Percentiles rank a stretch among this genome's conserved stretches.
Conservation (phyloP, 768 basidiomycete species). For the Phaeotremella skinneri region DNA sequence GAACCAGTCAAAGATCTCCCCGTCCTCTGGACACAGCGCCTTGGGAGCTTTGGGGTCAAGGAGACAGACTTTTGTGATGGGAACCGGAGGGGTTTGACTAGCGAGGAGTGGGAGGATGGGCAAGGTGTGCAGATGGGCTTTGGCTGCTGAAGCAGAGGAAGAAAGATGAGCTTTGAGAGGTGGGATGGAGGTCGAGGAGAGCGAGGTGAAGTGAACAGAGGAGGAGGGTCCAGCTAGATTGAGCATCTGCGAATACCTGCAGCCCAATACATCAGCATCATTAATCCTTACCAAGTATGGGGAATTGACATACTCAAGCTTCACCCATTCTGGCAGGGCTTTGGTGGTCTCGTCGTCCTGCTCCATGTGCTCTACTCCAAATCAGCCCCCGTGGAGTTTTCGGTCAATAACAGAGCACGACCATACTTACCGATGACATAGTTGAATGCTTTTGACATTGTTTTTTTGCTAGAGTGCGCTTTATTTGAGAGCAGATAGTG, state of each 20-base stretch:
- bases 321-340: conserved; percentile 71
- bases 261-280: conserved; percentile 17
- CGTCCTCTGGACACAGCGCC: conserved; percentile 71
- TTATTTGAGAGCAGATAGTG: too few relatives aligned
- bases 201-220: conserved; percentile 76
- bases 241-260: conserved; percentile 72
- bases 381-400: neutral
- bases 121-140: conserved; percentile 16
- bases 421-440: conserved; percentile 65
- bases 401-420: neutral
- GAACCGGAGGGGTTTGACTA: conserved; percentile 42
- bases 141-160: conserved; percentile 28
- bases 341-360: conserved; percentile 82
- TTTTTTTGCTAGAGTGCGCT: neutral
- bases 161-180: conserved; percentile 56
- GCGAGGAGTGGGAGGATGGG: conserved; percentile 54
- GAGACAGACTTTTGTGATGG: conserved; percentile 71
- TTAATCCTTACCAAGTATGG: too few relatives aligned
- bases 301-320: conserved; percentile 74
- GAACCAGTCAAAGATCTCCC: conserved; percentile 76
- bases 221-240: conserved; percentile 65
- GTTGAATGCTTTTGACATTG: conserved; percentile 49
- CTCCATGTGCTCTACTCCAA: conserved; percentile 56
- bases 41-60: conserved; percentile 85
- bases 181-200: conserved; percentile 67